phyloP scores from a whole-genome alignment of 768 basidiomycete genomes.

The Hemileccinum rubropunctum region DNA sequence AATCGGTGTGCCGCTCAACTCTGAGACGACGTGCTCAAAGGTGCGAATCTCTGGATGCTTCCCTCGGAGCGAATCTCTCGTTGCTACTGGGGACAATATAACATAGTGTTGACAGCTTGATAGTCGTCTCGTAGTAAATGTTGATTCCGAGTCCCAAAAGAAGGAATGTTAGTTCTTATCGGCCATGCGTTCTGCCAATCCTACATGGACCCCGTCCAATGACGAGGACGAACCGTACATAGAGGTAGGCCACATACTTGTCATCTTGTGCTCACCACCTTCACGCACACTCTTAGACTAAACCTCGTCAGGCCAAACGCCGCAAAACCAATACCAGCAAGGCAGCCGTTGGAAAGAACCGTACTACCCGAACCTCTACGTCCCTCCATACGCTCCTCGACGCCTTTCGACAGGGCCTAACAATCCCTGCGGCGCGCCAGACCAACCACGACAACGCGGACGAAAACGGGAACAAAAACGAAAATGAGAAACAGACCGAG shows the following conservation, averaged over 20 bases:
- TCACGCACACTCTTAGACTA: conserved; percentile 1
- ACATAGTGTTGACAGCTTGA: too few species aligned
- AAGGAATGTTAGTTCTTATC: too few species aligned
- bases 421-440: background rate
- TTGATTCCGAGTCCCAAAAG: too few species aligned
- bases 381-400: conserved; percentile 19
- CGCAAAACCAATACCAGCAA: conserved; percentile 25
- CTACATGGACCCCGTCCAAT: conserved; percentile 13
- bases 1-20: too few species aligned
- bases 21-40: too few species aligned
- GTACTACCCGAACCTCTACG: conserved; percentile 16
- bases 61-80: too few species aligned
- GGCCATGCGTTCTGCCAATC: background rate
- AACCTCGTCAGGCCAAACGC: conserved; percentile 23
- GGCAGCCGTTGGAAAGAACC: conserved; percentile 1
- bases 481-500: background rate
- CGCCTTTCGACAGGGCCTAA: conserved; percentile 14
- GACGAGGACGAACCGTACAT: conserved; percentile 20
- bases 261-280: background rate
- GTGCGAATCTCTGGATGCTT: background rate
- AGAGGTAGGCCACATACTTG: conserved; percentile 13
- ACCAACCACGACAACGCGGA: background rate
- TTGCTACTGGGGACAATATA: too few species aligned
- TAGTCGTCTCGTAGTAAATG: too few species aligned
- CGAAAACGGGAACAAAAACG: background rate